phyloP scores from a whole-genome alignment of 2,329 filamentous ascomycete genomes.

The Aspergillus glaucus region DNA sequence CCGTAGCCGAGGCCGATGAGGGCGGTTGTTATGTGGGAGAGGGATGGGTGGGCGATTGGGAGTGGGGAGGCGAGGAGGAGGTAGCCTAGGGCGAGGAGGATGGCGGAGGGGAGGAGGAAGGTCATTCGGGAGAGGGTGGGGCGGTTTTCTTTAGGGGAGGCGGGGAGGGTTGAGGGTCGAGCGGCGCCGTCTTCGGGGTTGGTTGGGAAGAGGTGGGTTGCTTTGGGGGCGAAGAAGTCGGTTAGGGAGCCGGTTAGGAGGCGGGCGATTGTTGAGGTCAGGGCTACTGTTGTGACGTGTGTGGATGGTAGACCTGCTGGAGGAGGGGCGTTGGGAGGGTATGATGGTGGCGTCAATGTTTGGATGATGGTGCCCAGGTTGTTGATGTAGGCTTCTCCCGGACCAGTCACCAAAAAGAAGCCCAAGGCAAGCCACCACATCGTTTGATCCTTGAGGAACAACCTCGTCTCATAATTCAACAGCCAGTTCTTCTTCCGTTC shows the following conservation, averaged over 20 bases:
- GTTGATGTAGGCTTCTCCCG: slow-evolving; percentile 97
- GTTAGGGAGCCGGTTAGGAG: slow-evolving; percentile 85
- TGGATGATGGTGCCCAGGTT: slow-evolving; percentile 91
- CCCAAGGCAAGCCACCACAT: slow-evolving; percentile 94
- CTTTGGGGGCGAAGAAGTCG: slow-evolving; percentile 71
- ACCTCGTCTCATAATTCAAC: slow-evolving; percentile 80
- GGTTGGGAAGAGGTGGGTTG: slow-evolving; percentile 53
- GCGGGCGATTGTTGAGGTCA: slow-evolving; percentile 84
- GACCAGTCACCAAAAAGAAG: slow-evolving; percentile 88
- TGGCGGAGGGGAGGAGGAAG: slow-evolving; percentile 70
- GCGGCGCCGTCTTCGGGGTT: slow-evolving; percentile 30
- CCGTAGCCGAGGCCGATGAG: slow-evolving; percentile 89
- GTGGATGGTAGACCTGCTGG: slow-evolving; percentile 63
- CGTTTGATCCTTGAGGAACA: slow-evolving; percentile 78
- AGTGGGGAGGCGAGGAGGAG: slow-evolving; percentile 72
- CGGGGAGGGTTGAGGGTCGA: slow-evolving; percentile 28
- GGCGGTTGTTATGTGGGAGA: slow-evolving; percentile 80
- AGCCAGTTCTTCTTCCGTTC: slow-evolving; percentile 72
- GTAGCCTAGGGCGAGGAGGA: slow-evolving; percentile 69
- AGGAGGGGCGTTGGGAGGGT: slow-evolving; percentile 39
- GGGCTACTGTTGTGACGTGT: slow-evolving; percentile 85
- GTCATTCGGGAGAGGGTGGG: slow-evolving; percentile 68
- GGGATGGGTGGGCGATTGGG: slow-evolving; percentile 67
- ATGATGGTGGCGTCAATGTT: slow-evolving; percentile 65
- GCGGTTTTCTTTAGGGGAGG: slow-evolving; percentile 17